A percentile compares a stretch with the other conserved stretches of the same genome.
Conservation (phyloP, 768 basidiomycete genomes). For the Boletus fagicola region DNA sequence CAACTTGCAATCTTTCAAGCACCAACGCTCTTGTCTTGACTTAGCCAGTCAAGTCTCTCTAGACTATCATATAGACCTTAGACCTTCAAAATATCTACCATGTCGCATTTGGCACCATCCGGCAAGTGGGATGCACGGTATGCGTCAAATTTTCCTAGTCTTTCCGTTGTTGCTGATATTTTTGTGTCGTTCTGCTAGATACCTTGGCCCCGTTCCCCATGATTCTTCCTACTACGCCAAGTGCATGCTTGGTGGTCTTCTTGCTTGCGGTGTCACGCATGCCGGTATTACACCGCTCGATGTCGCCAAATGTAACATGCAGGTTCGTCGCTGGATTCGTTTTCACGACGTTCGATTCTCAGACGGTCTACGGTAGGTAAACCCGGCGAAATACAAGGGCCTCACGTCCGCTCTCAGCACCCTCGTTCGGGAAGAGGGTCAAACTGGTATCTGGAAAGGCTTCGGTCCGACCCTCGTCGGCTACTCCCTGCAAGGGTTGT, state of each 20-base stretch:
- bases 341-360: too few relatives aligned
- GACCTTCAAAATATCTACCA: neutral
- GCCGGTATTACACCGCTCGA: constrained; percentile 10
- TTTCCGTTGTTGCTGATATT: neutral
- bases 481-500: constrained; percentile 93
- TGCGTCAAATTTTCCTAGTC: neutral
- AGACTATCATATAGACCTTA: constrained; percentile 2
- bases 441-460: constrained; percentile 89
- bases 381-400: constrained; percentile 71
- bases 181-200: neutral
- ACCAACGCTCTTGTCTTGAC: neutral
- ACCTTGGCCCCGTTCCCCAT: constrained; percentile 13
- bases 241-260: constrained; percentile 11
- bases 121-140: constrained; percentile 20
- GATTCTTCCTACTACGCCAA: constrained; percentile 13
- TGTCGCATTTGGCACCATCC: constrained; percentile 18
- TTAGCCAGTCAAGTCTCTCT: neutral
- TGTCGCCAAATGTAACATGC: constrained; percentile 11
- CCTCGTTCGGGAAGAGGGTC: constrained; percentile 77
- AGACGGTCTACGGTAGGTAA: constrained; percentile 47
- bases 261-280: constrained; percentile 9
- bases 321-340: neutral
- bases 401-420: constrained; percentile 57
- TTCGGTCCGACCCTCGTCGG: constrained; percentile 90
- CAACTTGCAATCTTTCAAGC: neutral